Base-by-base conservation (phyloP, 78 protist genomes). In the Ministeria vibrans region DNA sequence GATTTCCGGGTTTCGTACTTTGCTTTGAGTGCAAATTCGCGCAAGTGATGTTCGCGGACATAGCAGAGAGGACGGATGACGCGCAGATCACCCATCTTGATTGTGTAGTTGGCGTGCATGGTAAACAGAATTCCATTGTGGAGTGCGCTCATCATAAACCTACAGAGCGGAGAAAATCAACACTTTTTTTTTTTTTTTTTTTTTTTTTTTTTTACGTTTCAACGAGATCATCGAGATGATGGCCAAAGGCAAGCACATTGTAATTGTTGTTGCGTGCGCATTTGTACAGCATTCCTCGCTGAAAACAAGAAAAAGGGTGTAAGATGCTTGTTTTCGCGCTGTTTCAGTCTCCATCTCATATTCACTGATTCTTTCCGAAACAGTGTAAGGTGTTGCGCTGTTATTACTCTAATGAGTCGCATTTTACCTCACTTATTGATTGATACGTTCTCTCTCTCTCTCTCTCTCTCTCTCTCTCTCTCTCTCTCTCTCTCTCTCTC, bases 241-340 rank as follows among this genome's bases (percentile, higher is more conserved):
- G 93, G 28, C 94, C 96, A 23, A 93, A 39, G 38, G 94, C 96
- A 53, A 93, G 81, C 28, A 91, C 93, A 53, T 91, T 92, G 83
- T 90, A 92, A 28, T 90, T 90, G 22, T 92, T 86, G 11, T 77
- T 34, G 9, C 97, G 78, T 38, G 85, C 78, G 41, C 55, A 41
- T 23, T 39, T 41, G 83, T 94, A 94, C 44, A 94, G 71, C 28
- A 83, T 84, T 9, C 97, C 97, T 27, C 95, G 87, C 78, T 90
- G 87, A 88, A 91, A 83, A 9, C 92, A 68, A 11, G 90, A 66
- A 85, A 91, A 91, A 64, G 70, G 86, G 36, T 75, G 1, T 79
- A 91, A 91, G 43, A 91, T 85, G 49, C 75, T 42, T 2, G 77
- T n/a, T n/a, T n/a, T n/a, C n/a, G n/a, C n/a, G n/a, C 28, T 72